Percentiles rank a stretch among this genome's conserved stretches.
Evolutionary conservation across 2,329 filamentous ascomycete genomes (phyloP).

Genomic region (Fusarium gaditjirri): DNA sequence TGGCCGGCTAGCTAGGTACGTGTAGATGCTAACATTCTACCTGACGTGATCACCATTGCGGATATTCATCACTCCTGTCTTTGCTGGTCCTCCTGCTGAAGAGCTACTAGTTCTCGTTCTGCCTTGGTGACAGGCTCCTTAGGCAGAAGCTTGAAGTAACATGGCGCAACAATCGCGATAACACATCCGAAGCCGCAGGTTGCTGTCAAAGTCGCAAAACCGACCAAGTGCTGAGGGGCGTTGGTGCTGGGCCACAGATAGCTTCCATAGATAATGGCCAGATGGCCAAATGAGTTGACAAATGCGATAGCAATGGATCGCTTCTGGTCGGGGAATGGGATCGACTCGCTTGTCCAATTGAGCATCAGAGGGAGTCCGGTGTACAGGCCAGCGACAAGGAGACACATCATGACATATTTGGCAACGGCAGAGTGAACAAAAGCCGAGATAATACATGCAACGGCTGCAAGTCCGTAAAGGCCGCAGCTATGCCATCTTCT

Average conservation of each 20-base stretch:
- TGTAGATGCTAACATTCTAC: neutral
- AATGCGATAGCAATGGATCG: slow-evolving; percentile 8
- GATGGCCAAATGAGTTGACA: slow-evolving; percentile 17
- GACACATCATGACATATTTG: slow-evolving; percentile 31
- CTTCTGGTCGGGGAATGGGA: slow-evolving; percentile 7
- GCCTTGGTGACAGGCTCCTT: neutral
- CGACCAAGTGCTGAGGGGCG: slow-evolving; percentile 41
- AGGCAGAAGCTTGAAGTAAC: neutral
- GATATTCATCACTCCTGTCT: rapidly evolving
- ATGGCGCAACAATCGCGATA: neutral
- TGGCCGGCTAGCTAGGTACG: neutral
- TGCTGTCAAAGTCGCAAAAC: slow-evolving; percentile 30
- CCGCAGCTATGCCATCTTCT: slow-evolving; percentile 5
- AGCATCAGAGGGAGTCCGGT: slow-evolving; percentile 14
- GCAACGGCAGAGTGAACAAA: neutral
- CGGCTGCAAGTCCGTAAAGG: neutral
- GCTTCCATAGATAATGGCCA: slow-evolving; percentile 18
- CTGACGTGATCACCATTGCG: rapidly evolving
- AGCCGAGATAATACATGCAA: slow-evolving; percentile 1
- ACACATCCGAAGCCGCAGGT: neutral
- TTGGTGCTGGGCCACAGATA: slow-evolving; percentile 44
- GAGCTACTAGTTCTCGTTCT: neutral
- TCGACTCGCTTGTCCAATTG: slow-evolving; percentile 16
- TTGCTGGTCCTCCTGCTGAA: neutral
- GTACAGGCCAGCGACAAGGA: slow-evolving; percentile 7